These are phyloP conservation scores for Malbranchea zuffiana DNA, from an alignment of 2,329 filamentous ascomycete species.

Conservation along the genomic window DNA sequence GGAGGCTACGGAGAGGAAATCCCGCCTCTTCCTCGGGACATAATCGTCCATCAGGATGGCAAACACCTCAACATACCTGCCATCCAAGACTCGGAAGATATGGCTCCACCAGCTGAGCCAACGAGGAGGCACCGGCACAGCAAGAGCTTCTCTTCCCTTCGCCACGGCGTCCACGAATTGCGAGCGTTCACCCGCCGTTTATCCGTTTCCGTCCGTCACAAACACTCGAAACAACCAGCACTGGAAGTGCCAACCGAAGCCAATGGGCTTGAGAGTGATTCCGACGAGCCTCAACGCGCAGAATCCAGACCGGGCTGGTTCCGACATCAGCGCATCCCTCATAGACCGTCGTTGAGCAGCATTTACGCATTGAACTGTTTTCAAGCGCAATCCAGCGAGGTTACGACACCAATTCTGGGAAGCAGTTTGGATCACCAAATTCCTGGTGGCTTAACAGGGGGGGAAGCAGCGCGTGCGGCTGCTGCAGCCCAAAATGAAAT, in stretches of 20 bases:
- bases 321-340: conserved; percentile 24
- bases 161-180: conserved; percentile 33
- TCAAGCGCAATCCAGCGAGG: conserved; percentile 19
- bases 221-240: conserved; percentile 14
- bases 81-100: neutral
- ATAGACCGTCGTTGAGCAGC: conserved; percentile 28
- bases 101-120: neutral
- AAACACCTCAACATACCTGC: neutral
- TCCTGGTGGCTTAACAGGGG: conserved; percentile 30
- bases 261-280: neutral
- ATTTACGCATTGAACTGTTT: conserved; percentile 26
- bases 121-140: conserved; percentile 15
- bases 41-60: neutral
- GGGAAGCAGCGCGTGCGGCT: conserved; percentile 38
- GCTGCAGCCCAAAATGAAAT: conserved; percentile 41
- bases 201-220: conserved; percentile 31
- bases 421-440: conserved; percentile 31
- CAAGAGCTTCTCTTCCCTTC: conserved; percentile 35
- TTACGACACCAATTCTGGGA: conserved; percentile 27
- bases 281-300: conserved; percentile 13
- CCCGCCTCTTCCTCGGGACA: conserved; percentile 11
- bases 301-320: conserved; percentile 21
- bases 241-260: conserved; percentile 6
- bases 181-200: conserved; percentile 32
- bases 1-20: conserved; percentile 10